A percentile compares a stretch with the other conserved stretches of the same genome.
These are phyloP conservation scores for Tricholoma sp. DNA, from an alignment of 768 basidiomycete species.

Conservation along the genomic window DNA sequence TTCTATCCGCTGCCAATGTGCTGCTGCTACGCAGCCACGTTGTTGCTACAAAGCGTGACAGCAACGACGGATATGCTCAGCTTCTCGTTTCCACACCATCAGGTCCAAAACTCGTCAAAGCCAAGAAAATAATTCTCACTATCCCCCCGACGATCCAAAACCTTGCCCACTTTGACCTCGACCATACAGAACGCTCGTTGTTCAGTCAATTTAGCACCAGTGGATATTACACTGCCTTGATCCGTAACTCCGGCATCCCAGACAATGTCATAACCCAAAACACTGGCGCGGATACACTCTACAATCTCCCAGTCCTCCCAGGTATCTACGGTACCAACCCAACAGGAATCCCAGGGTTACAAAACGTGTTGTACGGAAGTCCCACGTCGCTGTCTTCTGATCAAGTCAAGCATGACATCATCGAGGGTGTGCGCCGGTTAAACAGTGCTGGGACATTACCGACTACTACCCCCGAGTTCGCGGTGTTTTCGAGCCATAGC, in stretches of 20 bases:
- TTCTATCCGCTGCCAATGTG: neutral
- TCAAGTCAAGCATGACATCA: neutral
- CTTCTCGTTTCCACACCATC: neutral
- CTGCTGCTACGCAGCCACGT: neutral
- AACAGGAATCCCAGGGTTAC: neutral
- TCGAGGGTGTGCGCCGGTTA: neutral
- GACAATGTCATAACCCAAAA: neutral
- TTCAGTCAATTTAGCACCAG: neutral
- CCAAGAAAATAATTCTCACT: neutral
- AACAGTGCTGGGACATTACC: neutral
- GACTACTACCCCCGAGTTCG: neutral
- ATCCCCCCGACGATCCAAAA: neutral
- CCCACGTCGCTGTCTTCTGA: neutral
- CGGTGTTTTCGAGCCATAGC: neutral
- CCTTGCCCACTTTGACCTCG: neutral
- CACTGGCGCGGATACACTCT: neutral
- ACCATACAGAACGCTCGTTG: neutral
- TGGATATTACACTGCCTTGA: neutral
- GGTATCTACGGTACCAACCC: neutral
- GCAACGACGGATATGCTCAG: neutral
- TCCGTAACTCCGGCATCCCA: neutral
- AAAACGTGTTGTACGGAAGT: neutral
- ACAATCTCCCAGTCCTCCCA: neutral
- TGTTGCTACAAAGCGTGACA: neutral
- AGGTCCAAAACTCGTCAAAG: neutral